These are phyloP conservation scores for Erodium trifolium DNA, from an alignment of 441 rosid genomes.

Conservation along the genomic window DNA sequence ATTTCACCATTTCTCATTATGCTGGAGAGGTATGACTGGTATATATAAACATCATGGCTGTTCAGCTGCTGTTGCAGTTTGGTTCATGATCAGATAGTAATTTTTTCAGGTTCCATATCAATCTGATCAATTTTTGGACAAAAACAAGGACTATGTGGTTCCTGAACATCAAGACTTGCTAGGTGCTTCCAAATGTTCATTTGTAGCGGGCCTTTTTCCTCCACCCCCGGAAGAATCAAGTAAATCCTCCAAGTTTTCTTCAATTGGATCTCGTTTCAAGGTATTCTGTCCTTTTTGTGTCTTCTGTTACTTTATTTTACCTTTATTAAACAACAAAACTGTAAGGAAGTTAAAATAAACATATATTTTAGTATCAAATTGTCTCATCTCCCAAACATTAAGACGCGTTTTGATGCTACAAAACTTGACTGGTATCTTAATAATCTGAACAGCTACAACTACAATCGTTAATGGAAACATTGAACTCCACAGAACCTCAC, in stretches of 20 bases:
- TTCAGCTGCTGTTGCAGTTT: constrained; percentile 9
- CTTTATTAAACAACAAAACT: neutral
- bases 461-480: constrained; percentile 13
- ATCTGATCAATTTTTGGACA: constrained; percentile 61
- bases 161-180: constrained; percentile 72
- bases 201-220: constrained; percentile 54
- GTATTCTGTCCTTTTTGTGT: constrained; percentile 22
- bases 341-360: neutral
- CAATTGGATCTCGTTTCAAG: constrained; percentile 69
- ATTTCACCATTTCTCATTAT: constrained; percentile 58
- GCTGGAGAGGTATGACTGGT: constrained; percentile 58
- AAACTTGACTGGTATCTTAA: neutral
- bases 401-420: neutral
- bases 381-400: neutral
- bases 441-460: constrained; percentile 38
- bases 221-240: constrained; percentile 43
- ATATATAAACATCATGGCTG: neutral
- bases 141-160: constrained; percentile 70
- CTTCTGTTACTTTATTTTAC: neutral
- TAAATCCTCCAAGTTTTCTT: constrained; percentile 62
- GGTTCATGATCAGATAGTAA: constrained; percentile 8
- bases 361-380: constrained; percentile 1
- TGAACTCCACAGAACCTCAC: constrained; percentile 45
- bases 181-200: constrained; percentile 55
- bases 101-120: constrained; percentile 59